phyloP scores from a whole-genome alignment of 1,284 basidiomycete species.

The Fomitopsis schrenkii region DNA sequence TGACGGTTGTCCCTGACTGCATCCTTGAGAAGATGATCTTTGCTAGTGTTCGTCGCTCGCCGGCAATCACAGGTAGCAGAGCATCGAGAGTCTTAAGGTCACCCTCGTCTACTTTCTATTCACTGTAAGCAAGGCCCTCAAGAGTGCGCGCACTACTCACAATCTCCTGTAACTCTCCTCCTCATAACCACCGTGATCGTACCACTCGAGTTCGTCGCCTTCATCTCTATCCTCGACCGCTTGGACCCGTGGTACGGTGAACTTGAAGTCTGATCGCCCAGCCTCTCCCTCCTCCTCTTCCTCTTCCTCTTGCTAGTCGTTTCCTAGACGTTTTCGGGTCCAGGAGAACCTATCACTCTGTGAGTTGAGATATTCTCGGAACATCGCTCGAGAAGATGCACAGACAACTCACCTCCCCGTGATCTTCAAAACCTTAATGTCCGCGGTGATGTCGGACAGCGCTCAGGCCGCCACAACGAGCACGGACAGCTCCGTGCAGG shows the following conservation, averaged over 20 bases:
- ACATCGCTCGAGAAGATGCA: no score
- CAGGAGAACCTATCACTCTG: no score
- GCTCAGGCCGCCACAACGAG: not conserved
- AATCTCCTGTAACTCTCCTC: slow-evolving; percentile 45
- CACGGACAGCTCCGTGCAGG: not conserved
- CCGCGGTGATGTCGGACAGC: not conserved
- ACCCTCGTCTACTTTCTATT: slow-evolving; percentile 23
- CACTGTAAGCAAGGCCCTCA: not conserved
- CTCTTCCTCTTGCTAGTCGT: no score
- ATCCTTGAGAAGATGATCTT: slow-evolving; percentile 94
- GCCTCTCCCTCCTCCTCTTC: slow-evolving; percentile 42
- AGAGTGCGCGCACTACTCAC: slow-evolving; percentile 37
- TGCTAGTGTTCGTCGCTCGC: slow-evolving; percentile 82
- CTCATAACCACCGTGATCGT: slow-evolving; percentile 42
- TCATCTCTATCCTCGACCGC: slow-evolving; percentile 33
- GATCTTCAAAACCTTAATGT: not conserved
- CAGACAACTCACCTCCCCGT: no score
- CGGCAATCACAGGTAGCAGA: slow-evolving; percentile 67
- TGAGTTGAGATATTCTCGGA: no score
- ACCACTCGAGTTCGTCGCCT: slow-evolving; percentile 46
- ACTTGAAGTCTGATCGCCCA: slow-evolving; percentile 28
- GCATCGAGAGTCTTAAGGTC: slow-evolving; percentile 85
- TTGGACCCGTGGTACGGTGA: slow-evolving; percentile 30
- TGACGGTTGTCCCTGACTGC: slow-evolving; percentile 46
- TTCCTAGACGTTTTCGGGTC: no score